These are phyloP conservation scores for Trichoderma pleuroti DNA, from an alignment of 2,329 filamentous ascomycete genomes.

Conservation along the genomic window DNA sequence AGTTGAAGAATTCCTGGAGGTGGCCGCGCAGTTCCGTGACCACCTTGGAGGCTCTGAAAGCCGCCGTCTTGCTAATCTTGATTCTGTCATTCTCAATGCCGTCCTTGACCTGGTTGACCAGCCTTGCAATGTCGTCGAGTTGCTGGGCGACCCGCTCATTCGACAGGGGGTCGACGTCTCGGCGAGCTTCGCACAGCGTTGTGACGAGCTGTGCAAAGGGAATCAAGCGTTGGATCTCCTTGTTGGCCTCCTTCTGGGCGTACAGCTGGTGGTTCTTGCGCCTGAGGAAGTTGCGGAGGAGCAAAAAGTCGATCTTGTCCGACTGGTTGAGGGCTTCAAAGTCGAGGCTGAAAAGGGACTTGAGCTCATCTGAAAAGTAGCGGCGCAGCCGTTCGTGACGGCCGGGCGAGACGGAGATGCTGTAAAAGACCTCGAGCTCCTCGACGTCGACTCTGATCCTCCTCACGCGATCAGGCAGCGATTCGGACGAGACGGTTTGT, in stretches of 20 bases:
- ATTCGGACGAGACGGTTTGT: conserved; percentile 25
- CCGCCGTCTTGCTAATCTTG: conserved; percentile 39
- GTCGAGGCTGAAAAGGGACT: conserved; percentile 25
- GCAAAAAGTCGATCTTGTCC: conserved; percentile 46
- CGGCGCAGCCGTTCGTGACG: conserved; percentile 38
- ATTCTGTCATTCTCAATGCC: conserved; percentile 35
- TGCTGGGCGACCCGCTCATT: conserved; percentile 41
- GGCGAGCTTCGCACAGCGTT: conserved; percentile 46
- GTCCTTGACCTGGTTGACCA: conserved; percentile 33
- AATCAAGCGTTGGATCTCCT: conserved; percentile 39
- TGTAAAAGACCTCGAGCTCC: conserved; percentile 49
- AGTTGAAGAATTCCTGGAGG: conserved; percentile 46
- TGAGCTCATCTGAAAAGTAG: conserved; percentile 43
- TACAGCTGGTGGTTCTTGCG: conserved; percentile 37
- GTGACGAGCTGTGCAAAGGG: conserved; percentile 43
- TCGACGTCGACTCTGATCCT: conserved; percentile 44
- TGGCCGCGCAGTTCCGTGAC: conserved; percentile 39
- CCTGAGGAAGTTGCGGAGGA: conserved; percentile 46
- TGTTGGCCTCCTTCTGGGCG: conserved; percentile 37
- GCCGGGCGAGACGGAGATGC: conserved; percentile 42
- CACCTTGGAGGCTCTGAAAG: conserved; percentile 45
- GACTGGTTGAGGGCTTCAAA: conserved; percentile 38
- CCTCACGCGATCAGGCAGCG: conserved; percentile 41
- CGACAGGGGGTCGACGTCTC: conserved; percentile 42
- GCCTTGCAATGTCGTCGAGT: conserved; percentile 36